phyloP scores from a whole-genome alignment of 805 yeast species.

The Brettanomyces sp. region DNA sequence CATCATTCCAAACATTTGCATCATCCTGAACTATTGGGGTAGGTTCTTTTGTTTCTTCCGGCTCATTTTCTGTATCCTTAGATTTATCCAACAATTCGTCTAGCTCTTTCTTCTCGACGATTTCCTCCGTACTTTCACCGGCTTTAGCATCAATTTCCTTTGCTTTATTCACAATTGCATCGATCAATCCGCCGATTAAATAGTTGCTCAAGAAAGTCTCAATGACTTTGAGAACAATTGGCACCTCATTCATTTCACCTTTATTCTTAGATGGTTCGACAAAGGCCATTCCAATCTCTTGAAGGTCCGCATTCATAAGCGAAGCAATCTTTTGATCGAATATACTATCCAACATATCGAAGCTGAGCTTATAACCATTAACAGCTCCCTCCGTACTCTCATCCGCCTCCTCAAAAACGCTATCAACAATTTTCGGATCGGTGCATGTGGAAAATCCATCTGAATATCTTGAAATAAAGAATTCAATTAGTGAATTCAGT shows the following conservation, averaged over 20 bases:
- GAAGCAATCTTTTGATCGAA: constrained; percentile 12
- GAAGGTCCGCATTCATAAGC: constrained; percentile 18
- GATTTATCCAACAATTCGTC: not conserved
- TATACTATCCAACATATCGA: constrained; percentile 15
- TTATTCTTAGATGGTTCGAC: constrained; percentile 1
- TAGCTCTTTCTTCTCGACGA: not conserved
- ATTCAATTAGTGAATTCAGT: constrained; percentile 25
- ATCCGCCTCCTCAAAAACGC: constrained; percentile 10
- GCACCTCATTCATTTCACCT: constrained; percentile 16
- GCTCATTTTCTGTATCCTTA: not conserved
- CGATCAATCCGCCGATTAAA: constrained; percentile 26
- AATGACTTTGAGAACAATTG: constrained; percentile 24
- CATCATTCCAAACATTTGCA: not conserved
- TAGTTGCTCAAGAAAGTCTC: constrained; percentile 28
- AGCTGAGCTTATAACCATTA: constrained; percentile 19
- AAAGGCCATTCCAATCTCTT: constrained; percentile 21
- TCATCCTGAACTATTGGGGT: too few species aligned
- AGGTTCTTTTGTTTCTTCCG: not conserved
- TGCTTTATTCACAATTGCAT: constrained; percentile 22
- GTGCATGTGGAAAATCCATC: constrained; percentile 4
- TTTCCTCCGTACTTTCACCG: not conserved
- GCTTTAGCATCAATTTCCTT: constrained; percentile 22
- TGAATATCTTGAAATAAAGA: constrained; percentile 21
- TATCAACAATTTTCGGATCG: constrained; percentile 13
- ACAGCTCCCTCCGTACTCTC: constrained; percentile 16